Percentiles rank a stretch among this genome's conserved stretches.
Evolutionary conservation across 73 alveolate species (phyloP).

Genomic region (Tetrahymena thermophila): DNA sequence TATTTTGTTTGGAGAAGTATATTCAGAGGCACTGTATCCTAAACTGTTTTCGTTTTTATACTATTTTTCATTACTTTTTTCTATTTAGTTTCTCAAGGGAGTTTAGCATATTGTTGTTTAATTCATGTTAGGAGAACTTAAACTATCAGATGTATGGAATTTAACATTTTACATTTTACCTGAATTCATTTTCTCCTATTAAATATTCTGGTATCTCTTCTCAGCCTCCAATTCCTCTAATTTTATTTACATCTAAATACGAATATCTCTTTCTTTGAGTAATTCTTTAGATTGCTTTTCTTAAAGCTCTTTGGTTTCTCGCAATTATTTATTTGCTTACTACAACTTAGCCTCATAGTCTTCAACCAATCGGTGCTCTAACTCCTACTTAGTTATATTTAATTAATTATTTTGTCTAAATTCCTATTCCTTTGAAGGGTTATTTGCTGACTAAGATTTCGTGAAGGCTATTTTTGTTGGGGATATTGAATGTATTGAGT

Average conservation of each 20-base stretch:
- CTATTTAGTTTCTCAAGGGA: not conserved
- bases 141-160: not conserved
- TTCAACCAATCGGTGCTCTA: not conserved
- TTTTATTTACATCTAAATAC: not conserved
- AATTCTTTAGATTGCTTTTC: not conserved
- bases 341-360: not conserved
- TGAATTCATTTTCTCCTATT: not conserved
- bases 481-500: not conserved
- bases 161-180: not conserved
- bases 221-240: not conserved
- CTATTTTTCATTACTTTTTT: not conserved
- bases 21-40: not conserved
- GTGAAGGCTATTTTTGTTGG: not conserved
- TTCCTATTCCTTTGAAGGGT: not conserved
- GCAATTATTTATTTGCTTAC: not conserved
- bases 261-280: not conserved
- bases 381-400: not conserved
- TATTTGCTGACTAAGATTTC: not conserved
- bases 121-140: not conserved
- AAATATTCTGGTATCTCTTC: not conserved
- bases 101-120: not conserved
- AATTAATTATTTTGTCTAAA: not conserved
- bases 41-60: not conserved
- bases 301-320: not conserved
- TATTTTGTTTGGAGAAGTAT: not conserved